A percentile compares a stretch with the other conserved stretches of the same genome.
Conservation (phyloP, 257 asterid genomes). For the Ilex aquifolium region DNA sequence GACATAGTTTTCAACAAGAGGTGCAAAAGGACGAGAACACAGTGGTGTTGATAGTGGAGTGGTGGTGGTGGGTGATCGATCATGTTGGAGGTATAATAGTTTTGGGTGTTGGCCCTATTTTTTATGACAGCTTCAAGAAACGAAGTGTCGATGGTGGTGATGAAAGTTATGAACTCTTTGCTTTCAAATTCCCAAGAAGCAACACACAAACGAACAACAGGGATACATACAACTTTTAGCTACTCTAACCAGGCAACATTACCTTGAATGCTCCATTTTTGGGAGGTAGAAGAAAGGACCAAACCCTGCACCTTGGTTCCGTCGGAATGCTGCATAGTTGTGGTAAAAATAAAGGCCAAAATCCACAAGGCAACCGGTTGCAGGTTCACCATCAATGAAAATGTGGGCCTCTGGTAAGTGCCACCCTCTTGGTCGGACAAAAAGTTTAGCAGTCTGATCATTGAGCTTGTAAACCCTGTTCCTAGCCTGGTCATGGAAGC, state of each 20-base stretch:
- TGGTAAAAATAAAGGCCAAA: constrained; percentile 93
- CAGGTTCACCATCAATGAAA: constrained; percentile 87
- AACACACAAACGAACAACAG: too few species aligned
- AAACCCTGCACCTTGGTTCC: constrained; percentile 58
- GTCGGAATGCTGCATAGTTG: constrained; percentile 54
- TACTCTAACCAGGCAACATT: neutral
- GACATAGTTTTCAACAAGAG: too few species aligned
- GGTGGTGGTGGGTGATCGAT: too few species aligned
- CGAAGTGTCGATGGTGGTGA: too few species aligned
- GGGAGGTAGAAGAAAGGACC: constrained; percentile 98
- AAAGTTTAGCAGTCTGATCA: constrained; percentile 73
- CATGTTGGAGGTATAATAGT: too few species aligned
- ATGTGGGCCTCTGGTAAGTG: constrained; percentile 91
- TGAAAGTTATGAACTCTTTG: too few species aligned
- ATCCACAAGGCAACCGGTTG: constrained; percentile 75
- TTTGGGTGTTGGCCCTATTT: too few species aligned
- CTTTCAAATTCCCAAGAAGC: too few species aligned
- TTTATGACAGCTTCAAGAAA: too few species aligned
- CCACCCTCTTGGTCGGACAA: constrained; percentile 99
- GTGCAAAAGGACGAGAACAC: too few species aligned
- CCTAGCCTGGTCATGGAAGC: constrained; percentile 66
- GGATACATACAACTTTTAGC: neutral
- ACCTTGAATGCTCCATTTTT: constrained; percentile 84
- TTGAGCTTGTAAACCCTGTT: constrained; percentile 74
- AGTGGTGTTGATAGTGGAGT: neutral